A percentile compares a stretch with the other conserved stretches of the same genome.
Conservation (phyloP, 495 filamentous ascomycete species). For the Ascobolus immersus region DNA sequence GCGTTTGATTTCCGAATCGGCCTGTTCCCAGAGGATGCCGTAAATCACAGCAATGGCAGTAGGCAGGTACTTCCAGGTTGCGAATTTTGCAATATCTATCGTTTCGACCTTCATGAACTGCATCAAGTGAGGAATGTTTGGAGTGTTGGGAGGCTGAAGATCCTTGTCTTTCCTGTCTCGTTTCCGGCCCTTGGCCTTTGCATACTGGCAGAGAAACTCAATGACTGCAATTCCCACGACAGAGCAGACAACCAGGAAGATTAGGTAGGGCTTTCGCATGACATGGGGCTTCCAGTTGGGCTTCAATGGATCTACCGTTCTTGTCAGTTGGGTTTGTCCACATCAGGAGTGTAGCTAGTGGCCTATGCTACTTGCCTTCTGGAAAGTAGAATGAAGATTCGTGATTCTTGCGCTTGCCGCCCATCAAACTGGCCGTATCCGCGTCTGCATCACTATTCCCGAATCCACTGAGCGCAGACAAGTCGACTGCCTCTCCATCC, state of each 20-base stretch:
- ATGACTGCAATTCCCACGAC: constrained; percentile 27
- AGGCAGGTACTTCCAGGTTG: constrained; percentile 47
- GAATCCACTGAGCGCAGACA: background rate
- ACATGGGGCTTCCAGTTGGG: constrained; percentile 49
- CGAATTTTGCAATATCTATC: constrained; percentile 29
- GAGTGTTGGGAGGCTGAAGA: too few species aligned
- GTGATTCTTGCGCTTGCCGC: background rate
- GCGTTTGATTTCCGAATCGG: constrained; percentile 49
- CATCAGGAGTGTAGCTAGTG: constrained; percentile 5
- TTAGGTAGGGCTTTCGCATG: constrained; percentile 39
- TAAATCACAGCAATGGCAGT: constrained; percentile 41
- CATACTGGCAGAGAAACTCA: constrained; percentile 37
- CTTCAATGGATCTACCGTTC: constrained; percentile 11
- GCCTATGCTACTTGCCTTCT: constrained; percentile 6
- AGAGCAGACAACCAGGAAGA: constrained; percentile 30
- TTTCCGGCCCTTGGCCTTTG: constrained; percentile 20
- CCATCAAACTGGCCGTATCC: background rate
- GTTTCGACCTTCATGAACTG: constrained; percentile 29
- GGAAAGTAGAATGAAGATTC: background rate
- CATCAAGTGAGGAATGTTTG: background rate
- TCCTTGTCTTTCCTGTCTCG: constrained; percentile 9
- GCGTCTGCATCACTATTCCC: background rate
- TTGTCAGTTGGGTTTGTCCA: constrained; percentile 11
- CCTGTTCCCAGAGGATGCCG: constrained; percentile 49
- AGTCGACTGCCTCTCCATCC: background rate